phyloP scores from a whole-genome alignment of 495 filamentous ascomycete species.

The Penicillium crystallinum region DNA sequence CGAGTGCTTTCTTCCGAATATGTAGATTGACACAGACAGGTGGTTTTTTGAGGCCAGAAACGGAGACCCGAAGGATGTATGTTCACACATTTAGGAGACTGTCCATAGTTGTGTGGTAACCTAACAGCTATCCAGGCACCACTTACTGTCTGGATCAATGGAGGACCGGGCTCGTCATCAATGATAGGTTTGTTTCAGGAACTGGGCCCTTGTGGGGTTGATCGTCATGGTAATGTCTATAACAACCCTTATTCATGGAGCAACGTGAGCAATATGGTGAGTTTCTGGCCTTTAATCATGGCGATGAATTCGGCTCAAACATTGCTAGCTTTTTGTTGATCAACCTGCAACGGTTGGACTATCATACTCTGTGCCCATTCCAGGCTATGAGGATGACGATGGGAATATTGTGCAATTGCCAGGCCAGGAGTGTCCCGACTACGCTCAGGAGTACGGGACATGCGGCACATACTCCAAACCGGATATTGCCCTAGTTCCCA shows the following conservation, averaged over 20 bases:
- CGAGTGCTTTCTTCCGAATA: background rate
- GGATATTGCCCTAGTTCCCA: constrained; percentile 47
- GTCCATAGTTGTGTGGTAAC: background rate
- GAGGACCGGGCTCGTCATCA: constrained; percentile 50
- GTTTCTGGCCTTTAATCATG: background rate
- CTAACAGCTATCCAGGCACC: constrained; percentile 37
- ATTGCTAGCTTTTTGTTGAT: constrained; percentile 43
- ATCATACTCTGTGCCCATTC: constrained; percentile 53
- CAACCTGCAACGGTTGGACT: constrained; percentile 57
- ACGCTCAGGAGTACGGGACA: constrained; percentile 34
- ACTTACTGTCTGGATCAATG: constrained; percentile 61
- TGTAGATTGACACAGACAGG: constrained; percentile 5
- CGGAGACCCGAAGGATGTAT: constrained; percentile 37
- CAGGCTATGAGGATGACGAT: constrained; percentile 38
- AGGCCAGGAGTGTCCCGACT: constrained; percentile 48
- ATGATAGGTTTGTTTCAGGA: constrained; percentile 63
- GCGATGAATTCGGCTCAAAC: background rate
- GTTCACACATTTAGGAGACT: background rate
- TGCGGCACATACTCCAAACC: constrained; percentile 54
- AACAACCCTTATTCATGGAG: constrained; percentile 58
- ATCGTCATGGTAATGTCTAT: constrained; percentile 42
- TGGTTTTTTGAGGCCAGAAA: constrained; percentile 62
- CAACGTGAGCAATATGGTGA: constrained; percentile 53
- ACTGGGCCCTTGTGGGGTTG: constrained; percentile 57
- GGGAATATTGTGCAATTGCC: constrained; percentile 33